phyloP scores from a whole-genome alignment of 768 basidiomycete genomes.

The Phylloporus sp. region DNA sequence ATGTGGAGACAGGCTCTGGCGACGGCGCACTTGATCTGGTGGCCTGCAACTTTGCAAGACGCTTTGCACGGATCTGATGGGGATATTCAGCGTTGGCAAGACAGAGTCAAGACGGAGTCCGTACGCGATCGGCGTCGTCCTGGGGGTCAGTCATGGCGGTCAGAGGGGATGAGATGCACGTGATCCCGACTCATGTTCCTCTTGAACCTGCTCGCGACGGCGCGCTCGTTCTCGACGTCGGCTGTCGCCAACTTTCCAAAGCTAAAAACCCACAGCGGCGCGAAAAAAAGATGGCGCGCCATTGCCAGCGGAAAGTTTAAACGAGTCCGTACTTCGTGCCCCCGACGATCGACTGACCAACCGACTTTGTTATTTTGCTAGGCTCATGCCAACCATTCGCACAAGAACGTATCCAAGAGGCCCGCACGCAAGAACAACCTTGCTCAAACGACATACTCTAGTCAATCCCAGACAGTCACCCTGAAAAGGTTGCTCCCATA shows the following conservation, averaged over 20 bases:
- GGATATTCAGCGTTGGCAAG: background rate
- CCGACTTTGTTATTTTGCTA: conserved; percentile 25
- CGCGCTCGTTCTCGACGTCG: conserved; percentile 58
- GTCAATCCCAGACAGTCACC: conserved; percentile 55
- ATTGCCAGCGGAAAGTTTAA: conserved; percentile 68
- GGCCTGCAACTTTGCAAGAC: conserved; percentile 77
- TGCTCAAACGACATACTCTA: conserved; percentile 61
- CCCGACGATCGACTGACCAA: background rate
- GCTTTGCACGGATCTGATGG: conserved; percentile 84
- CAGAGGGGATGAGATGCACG: conserved; percentile 4
- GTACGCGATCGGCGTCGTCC: conserved; percentile 78
- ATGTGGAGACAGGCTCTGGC: conserved; percentile 10
- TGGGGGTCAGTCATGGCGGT: conserved; percentile 45
- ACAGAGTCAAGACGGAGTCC: conserved; percentile 13
- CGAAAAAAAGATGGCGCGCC: conserved; percentile 77
- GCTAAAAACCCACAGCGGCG: conserved; percentile 73
- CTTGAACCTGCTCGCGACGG: conserved; percentile 18
- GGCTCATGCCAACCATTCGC: conserved; percentile 68
- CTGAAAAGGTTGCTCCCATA: conserved; percentile 74
- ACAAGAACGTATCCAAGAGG: conserved; percentile 66
- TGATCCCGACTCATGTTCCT: conserved; percentile 21
- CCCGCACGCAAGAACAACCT: conserved; percentile 63
- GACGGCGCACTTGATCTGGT: conserved; percentile 37
- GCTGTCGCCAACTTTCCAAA: conserved; percentile 58
- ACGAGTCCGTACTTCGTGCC: conserved; percentile 46